Evolutionary conservation across 140 eudicot species (phyloP).

Genomic region (Ambrosia hybrid): DNA sequence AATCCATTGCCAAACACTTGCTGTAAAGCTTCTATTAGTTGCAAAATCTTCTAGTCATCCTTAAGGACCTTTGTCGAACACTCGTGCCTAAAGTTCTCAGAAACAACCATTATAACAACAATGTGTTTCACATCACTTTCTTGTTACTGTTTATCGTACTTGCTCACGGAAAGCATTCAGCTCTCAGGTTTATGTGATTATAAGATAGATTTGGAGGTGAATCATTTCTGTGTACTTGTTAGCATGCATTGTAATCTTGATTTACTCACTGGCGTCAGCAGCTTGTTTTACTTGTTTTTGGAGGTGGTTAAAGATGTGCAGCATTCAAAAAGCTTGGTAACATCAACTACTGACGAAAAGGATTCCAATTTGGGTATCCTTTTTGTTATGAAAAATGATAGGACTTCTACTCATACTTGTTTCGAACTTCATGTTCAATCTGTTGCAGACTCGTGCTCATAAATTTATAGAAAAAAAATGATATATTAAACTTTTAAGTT

Average conservation of each 20-base stretch:
- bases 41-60: conserved; percentile 75
- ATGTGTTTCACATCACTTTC: conserved; percentile 68
- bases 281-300: too few species aligned
- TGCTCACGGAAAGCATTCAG: conserved; percentile 49
- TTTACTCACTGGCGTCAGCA: too few species aligned
- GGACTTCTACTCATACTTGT: too few species aligned
- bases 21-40: conserved; percentile 55
- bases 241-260: conserved; percentile 64
- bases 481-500: too few species aligned
- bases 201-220: conserved; percentile 67
- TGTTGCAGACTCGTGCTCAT: too few species aligned
- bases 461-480: too few species aligned
- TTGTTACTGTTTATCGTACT: conserved; percentile 52
- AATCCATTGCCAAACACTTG: conserved; percentile 56
- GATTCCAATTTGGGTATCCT: background rate
- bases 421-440: too few species aligned
- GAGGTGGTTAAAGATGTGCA: too few species aligned
- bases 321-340: too few species aligned
- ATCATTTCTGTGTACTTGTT: conserved; percentile 54
- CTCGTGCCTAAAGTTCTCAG: conserved; percentile 63
- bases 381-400: background rate
- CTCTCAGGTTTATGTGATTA: conserved; percentile 49
- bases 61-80: conserved; percentile 55
- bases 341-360: too few species aligned
- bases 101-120: conserved; percentile 48